Base-by-base conservation (phyloP, 2,329 filamentous ascomycete species). In the Ustulina deusta region DNA sequence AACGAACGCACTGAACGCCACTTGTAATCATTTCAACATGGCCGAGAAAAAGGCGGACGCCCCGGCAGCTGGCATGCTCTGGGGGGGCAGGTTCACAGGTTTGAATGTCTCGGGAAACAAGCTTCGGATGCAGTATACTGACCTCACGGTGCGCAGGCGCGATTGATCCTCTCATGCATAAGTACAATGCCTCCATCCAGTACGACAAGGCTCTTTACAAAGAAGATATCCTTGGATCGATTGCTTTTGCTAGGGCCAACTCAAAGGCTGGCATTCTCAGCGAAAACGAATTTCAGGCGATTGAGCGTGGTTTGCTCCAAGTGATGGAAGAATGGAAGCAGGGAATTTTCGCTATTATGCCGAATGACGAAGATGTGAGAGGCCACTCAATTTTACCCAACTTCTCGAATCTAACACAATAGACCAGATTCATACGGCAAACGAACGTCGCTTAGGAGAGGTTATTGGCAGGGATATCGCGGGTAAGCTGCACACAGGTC, bases 401-500 rank as follows among this genome's bases (percentile, higher is more conserved):
- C 61, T 68, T 69, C 29, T 58, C 29, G 34, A 72, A 61, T 61
- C 69, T 70, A 70, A 71, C 42, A 87, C 86, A 65, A 68, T 60
- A 9, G 57, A 29, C 11, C 68, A 74, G 61, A 74, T 74, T 55
- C 72, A 74, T 29, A 74, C 72, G 5, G 72, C 72, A 3, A 74
- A 73, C 20, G 72, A 74, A 20, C 69, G 91, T 62, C 87, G 91
- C 2, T 81, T 93, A 1, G 91, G 92, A 59, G 94, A 97, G 83
- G 86, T 97, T 70, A 94, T 97, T 70, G 93, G 94, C 75, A 94
- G 92, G 79, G 88, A 94, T 29, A 89, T 92, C 65, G 93, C 91
- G 0, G 93, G 94, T 27, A 97, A 97, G 83, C 87, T 97, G 65
- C 94, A 97, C 81, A 97, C 94, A 2, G 91, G 91, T 49, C 90